These are phyloP conservation scores for Phytophthora pluvialis DNA, from an alignment of 352 stramenopile genomes.

Conservation along the genomic window DNA sequence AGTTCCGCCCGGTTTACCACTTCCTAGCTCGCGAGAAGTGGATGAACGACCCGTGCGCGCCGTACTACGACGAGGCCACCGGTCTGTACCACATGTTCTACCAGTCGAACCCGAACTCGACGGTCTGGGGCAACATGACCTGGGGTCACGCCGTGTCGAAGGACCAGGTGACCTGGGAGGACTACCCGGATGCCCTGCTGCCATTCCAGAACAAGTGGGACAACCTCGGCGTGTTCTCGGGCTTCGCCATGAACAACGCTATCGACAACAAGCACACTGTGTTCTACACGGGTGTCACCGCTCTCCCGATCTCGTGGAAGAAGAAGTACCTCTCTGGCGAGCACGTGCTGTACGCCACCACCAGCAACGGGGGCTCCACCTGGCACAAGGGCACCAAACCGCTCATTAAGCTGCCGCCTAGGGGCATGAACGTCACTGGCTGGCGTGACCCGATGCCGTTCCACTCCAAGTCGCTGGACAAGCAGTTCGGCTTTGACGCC, in stretches of 20 bases:
- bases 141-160: conserved; percentile 79
- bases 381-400: conserved; percentile 67
- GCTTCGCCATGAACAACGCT: conserved; percentile 62
- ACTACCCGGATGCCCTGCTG: conserved; percentile 66
- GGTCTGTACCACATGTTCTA: conserved; percentile 85
- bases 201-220: conserved; percentile 71
- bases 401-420: conserved; percentile 51
- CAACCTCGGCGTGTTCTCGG: conserved; percentile 76
- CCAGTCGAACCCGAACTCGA: conserved; percentile 69
- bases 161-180: conserved; percentile 75
- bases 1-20: conserved; percentile 70
- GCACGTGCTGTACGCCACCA: conserved; percentile 73
- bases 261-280: conserved; percentile 71
- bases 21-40: conserved; percentile 72
- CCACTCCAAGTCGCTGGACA: conserved; percentile 61
- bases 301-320: conserved; percentile 56
- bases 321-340: conserved; percentile 67
- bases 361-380: conserved; percentile 55
- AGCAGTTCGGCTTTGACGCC: conserved; percentile 34
- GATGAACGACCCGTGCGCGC: conserved; percentile 86
- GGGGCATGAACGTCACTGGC: conserved; percentile 62
- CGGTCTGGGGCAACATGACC: conserved; percentile 74
- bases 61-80: conserved; percentile 70
- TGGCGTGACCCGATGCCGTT: conserved; percentile 73
- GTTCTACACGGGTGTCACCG: conserved; percentile 69